phyloP scores from a whole-genome alignment of 2,329 filamentous ascomycete genomes.

The Graphiopsis chlorocephala region DNA sequence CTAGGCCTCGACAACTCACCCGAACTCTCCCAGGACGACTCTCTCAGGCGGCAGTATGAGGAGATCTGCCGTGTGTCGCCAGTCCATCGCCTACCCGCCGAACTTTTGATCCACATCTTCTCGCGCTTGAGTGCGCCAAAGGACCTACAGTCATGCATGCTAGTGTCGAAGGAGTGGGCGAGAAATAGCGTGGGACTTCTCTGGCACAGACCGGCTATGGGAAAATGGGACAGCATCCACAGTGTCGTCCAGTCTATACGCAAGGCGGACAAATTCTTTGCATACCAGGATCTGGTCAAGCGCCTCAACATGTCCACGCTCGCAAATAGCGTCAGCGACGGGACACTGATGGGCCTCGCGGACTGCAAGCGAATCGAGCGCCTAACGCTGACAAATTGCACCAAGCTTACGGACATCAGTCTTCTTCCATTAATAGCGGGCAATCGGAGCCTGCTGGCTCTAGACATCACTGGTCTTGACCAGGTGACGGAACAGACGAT shows the following conservation, averaged over 20 bases:
- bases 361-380: conserved; percentile 90
- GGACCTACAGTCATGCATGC: conserved; percentile 84
- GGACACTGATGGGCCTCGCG: conserved; percentile 76
- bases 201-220: conserved; percentile 92
- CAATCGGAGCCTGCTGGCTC: conserved; percentile 76
- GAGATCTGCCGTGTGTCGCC: conserved; percentile 70
- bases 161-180: conserved; percentile 93
- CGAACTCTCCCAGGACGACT: conserved; percentile 63
- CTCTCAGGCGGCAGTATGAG: conserved; percentile 53
- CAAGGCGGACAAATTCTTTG: conserved; percentile 73
- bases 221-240: conserved; percentile 76
- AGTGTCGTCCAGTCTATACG: conserved; percentile 77
- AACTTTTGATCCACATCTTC: conserved; percentile 92
- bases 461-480: conserved; percentile 82
- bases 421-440: conserved; percentile 75
- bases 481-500: conserved; percentile 81
- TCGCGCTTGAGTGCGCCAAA: conserved; percentile 68
- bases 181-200: conserved; percentile 87
- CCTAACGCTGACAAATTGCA: conserved; percentile 87
- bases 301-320: conserved; percentile 84
- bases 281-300: conserved; percentile 86
- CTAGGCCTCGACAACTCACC: conserved; percentile 66
- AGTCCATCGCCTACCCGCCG: conserved; percentile 81
- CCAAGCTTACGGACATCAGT: conserved; percentile 77
- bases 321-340: conserved; percentile 76